Evolutionary conservation across 2,329 filamentous ascomycete genomes (phyloP).

Genomic region (Ophiocordyceps polyrhachis-furcata): DNA sequence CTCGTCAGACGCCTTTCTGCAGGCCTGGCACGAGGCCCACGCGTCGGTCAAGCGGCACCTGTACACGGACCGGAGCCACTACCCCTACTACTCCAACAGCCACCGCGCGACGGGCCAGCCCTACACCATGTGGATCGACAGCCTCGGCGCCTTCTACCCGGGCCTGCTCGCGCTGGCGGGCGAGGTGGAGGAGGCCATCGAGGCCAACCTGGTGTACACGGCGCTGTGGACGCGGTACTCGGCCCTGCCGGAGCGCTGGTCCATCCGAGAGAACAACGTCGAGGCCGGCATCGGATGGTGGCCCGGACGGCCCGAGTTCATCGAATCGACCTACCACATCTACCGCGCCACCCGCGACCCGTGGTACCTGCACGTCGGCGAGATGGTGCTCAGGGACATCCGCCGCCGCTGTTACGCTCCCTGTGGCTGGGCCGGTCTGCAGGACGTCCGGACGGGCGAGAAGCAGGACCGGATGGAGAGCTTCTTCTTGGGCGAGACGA

Average conservation of each 20-base stretch:
- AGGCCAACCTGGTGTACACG: slow-evolving; percentile 77
- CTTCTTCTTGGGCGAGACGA: slow-evolving; percentile 92
- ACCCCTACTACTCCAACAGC: slow-evolving; percentile 84
- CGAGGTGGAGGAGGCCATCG: slow-evolving; percentile 76
- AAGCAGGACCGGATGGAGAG: slow-evolving; percentile 94
- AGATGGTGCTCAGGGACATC: slow-evolving; percentile 87
- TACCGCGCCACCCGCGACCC: slow-evolving; percentile 85
- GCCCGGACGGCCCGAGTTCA: slow-evolving; percentile 88
- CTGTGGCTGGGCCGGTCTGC: slow-evolving; percentile 85
- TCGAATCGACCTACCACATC: slow-evolving; percentile 93
- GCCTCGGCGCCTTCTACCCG: slow-evolving; percentile 85
- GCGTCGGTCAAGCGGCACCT: slow-evolving; percentile 76
- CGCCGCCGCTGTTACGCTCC: slow-evolving; percentile 71
- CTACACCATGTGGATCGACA: slow-evolving; percentile 88
- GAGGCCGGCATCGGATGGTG: slow-evolving; percentile 86
- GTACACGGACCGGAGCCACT: slow-evolving; percentile 58
- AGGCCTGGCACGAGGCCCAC: slow-evolving; percentile 72
- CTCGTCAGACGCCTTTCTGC: slow-evolving; percentile 59
- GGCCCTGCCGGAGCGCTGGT: slow-evolving; percentile 91
- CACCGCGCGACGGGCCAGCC: slow-evolving; percentile 77
- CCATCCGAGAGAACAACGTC: slow-evolving; percentile 62
- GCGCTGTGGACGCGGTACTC: slow-evolving; percentile 89
- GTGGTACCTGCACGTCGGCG: slow-evolving; percentile 89
- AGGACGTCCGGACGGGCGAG: slow-evolving; percentile 67
- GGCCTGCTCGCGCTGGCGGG: slow-evolving; percentile 73